Conservation (phyloP, 129 eudicot genomes). For the Ambrosia trifida region DNA sequence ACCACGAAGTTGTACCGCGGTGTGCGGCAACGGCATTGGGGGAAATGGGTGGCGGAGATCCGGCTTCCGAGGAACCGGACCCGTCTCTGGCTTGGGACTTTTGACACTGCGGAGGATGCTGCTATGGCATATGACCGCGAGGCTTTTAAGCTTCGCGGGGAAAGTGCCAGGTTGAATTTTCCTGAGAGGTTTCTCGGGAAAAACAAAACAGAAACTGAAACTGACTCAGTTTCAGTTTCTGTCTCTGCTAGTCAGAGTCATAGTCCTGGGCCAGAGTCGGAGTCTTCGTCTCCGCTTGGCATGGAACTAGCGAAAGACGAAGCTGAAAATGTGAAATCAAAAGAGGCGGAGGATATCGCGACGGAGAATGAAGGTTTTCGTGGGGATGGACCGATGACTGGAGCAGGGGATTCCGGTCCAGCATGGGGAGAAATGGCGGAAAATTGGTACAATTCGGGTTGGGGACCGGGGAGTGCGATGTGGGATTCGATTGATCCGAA, state of each 20-base stretch:
- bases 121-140: slow-evolving; percentile 94
- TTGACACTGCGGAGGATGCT: slow-evolving; percentile 89
- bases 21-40: slow-evolving; percentile 96
- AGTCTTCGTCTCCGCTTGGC: slow-evolving; percentile 25
- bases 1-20: slow-evolving; percentile 76
- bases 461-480: slow-evolving; percentile 94
- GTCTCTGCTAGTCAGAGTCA: slow-evolving; percentile 22
- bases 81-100: slow-evolving; percentile 90
- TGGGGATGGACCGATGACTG: not conserved
- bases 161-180: slow-evolving; percentile 76
- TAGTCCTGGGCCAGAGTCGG: slow-evolving; percentile 26
- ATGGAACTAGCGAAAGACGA: slow-evolving; percentile 18
- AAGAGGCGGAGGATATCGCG: slow-evolving; percentile 30
- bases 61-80: slow-evolving; percentile 83
- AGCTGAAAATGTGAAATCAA: slow-evolving; percentile 18
- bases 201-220: slow-evolving; percentile 6
- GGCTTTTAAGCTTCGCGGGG: slow-evolving; percentile 77
- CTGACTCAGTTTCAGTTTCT: not conserved
- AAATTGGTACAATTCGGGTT: slow-evolving; percentile 70
- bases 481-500: slow-evolving; percentile 81
- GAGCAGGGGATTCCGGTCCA: slow-evolving; percentile 34
- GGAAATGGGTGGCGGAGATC: slow-evolving; percentile 96
- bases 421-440: slow-evolving; percentile 77
- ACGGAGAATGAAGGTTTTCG: slow-evolving; percentile 32
- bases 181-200: slow-evolving; percentile 70